Conservation (phyloP, 2,329 filamentous ascomycete genomes). For the Sarocladium oryzae region DNA sequence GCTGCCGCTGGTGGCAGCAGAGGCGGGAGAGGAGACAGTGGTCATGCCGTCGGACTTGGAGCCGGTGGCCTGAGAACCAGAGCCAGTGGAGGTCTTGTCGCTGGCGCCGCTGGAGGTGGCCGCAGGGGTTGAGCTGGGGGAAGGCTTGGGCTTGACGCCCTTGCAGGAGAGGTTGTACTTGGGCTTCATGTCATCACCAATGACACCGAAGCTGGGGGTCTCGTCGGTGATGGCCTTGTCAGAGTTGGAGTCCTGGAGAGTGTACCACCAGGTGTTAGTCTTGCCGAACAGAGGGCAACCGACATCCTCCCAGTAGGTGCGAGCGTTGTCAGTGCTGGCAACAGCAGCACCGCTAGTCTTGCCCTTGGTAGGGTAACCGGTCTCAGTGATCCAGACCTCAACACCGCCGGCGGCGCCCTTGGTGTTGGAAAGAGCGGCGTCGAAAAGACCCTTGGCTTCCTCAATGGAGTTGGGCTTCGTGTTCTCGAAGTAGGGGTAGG, state of each 20-base stretch:
- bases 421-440: slow-evolving; percentile 57
- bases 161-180: slow-evolving; percentile 59
- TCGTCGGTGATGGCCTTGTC: slow-evolving; percentile 35
- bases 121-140: too few relatives aligned
- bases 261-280: slow-evolving; percentile 70
- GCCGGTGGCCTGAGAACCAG: neutral
- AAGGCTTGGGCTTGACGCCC: slow-evolving; percentile 15
- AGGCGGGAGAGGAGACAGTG: slow-evolving; percentile 13
- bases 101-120: slow-evolving; percentile 3
- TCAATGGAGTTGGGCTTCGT: slow-evolving; percentile 60
- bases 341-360: slow-evolving; percentile 54
- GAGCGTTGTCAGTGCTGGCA: slow-evolving; percentile 60
- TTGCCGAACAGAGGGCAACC: slow-evolving; percentile 64
- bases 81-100: neutral
- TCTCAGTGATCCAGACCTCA: slow-evolving; percentile 81
- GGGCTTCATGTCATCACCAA: slow-evolving; percentile 46
- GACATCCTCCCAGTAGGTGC: slow-evolving; percentile 74
- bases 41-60: slow-evolving; percentile 9
- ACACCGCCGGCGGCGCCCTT: slow-evolving; percentile 55
- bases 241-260: slow-evolving; percentile 59
- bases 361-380: slow-evolving; percentile 76
- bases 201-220: slow-evolving; percentile 64
- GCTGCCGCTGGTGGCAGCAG: slow-evolving; percentile 13
- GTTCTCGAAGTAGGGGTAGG: slow-evolving; percentile 78
- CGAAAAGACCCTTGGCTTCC: slow-evolving; percentile 60